Percentiles rank a stretch among this genome's conserved stretches.
Evolutionary conservation across 2,329 filamentous ascomycete genomes (phyloP).

Genomic region (Ramichloridium luteum): DNA sequence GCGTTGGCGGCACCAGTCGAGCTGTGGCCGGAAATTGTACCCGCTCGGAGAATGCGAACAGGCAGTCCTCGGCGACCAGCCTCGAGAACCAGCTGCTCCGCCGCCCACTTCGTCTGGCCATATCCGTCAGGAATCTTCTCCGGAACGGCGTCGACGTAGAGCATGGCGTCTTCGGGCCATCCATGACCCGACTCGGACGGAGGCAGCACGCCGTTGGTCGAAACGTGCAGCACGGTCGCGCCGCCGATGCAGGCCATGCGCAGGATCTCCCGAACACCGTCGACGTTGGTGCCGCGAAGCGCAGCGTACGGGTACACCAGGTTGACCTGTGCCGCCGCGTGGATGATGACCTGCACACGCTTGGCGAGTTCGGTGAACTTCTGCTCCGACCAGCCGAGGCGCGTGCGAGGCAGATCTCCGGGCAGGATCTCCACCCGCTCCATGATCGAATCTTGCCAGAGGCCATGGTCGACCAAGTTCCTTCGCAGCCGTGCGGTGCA

Average conservation of each 20-base stretch:
- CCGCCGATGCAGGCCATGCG: slow-evolving; percentile 55
- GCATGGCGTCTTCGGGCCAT: slow-evolving; percentile 58
- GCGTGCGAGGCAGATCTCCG: slow-evolving; percentile 57
- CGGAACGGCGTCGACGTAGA: slow-evolving; percentile 56
- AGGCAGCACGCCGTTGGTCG: slow-evolving; percentile 68
- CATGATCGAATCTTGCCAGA: slow-evolving; percentile 66
- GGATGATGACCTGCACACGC: slow-evolving; percentile 60
- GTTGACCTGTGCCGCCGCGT: slow-evolving; percentile 68
- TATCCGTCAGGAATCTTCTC: slow-evolving; percentile 60
- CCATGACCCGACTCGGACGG: slow-evolving; percentile 49
- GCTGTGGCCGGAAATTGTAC: slow-evolving; percentile 70
- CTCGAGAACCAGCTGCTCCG: slow-evolving; percentile 60
- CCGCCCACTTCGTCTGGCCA: slow-evolving; percentile 71
- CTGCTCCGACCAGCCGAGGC: slow-evolving; percentile 54
- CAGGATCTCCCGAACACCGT: slow-evolving; percentile 65
- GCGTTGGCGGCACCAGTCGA: slow-evolving; percentile 62
- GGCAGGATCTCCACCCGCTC: slow-evolving; percentile 66
- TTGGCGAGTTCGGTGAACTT: slow-evolving; percentile 53
- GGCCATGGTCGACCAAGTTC: slow-evolving; percentile 64
- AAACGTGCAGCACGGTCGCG: slow-evolving; percentile 65
- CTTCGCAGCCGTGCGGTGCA: slow-evolving; percentile 62
- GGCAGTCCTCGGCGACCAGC: slow-evolving; percentile 57
- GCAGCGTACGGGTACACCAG: slow-evolving; percentile 72
- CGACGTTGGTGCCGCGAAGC: slow-evolving; percentile 60
- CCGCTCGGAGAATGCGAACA: slow-evolving; percentile 58